phyloP scores from a whole-genome alignment of 2,329 filamentous ascomycete species.

The Periconia digitata region DNA sequence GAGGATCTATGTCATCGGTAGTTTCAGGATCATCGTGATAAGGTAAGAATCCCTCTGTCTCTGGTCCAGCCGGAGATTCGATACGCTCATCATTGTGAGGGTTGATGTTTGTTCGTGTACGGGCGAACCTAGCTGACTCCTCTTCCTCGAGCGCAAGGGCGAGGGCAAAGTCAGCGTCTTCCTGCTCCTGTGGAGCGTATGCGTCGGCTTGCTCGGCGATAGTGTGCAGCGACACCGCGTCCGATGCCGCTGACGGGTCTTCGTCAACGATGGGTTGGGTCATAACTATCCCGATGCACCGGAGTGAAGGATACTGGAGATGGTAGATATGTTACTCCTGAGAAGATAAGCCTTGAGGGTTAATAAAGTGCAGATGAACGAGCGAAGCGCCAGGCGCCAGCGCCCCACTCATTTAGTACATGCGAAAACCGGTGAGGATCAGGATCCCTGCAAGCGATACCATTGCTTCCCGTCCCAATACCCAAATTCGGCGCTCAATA shows the following conservation, averaged over 20 bases:
- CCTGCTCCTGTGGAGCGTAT: slow-evolving; percentile 15
- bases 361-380: not conserved
- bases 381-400: not conserved
- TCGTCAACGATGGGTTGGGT: slow-evolving; percentile 4
- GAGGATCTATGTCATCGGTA: not conserved
- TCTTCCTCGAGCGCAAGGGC: slow-evolving; percentile 10
- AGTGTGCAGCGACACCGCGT: slow-evolving; percentile 15
- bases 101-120: not conserved
- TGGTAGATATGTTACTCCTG: not conserved
- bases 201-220: slow-evolving; percentile 12
- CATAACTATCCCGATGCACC: slow-evolving; percentile 1
- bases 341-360: not conserved
- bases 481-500: too few species aligned
- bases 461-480: too few species aligned
- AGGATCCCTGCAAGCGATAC: not conserved
- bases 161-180: slow-evolving; percentile 15
- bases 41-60: not conserved
- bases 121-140: slow-evolving; percentile 4
- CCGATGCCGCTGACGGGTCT: slow-evolving; percentile 6
- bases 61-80: not conserved
- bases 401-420: not conserved
- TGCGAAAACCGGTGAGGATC: slow-evolving; percentile 3
- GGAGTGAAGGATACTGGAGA: not conserved
- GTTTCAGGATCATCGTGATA: slow-evolving; percentile 13
- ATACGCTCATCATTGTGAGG: not conserved